phyloP scores from a whole-genome alignment of 2,329 filamentous ascomycete genomes.

The Ceratocystis destructans region DNA sequence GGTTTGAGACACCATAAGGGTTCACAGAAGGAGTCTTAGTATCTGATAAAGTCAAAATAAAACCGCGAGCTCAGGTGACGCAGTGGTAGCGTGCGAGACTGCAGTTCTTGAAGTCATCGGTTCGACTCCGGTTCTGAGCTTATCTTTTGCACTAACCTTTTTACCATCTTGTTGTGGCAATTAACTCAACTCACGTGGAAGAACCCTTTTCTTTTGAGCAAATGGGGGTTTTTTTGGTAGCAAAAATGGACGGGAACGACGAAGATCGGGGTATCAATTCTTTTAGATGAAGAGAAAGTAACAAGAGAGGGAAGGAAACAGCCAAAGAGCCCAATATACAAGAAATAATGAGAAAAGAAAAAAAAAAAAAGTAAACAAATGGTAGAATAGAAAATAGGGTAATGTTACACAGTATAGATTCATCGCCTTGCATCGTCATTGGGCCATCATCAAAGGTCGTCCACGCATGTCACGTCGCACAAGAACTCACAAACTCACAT shows the following conservation, averaged over 20 bases:
- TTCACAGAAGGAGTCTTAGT: not conserved
- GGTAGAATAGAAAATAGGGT: not conserved
- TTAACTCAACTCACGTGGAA: not conserved
- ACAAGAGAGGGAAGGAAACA: not conserved
- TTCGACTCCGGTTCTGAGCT: slow-evolving; percentile 15
- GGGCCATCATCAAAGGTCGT: slow-evolving; percentile 1
- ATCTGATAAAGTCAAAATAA: not conserved
- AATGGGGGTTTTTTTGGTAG: not conserved
- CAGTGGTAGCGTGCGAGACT: slow-evolving; percentile 13
- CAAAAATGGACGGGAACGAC: not conserved
- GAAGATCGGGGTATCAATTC: slow-evolving; percentile 2
- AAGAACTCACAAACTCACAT: not conserved
- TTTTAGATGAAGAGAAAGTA: not conserved
- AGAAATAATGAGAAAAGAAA: not conserved
- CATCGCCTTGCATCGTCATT: not conserved
- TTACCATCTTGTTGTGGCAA: not conserved
- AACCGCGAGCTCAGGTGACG: slow-evolving; percentile 13
- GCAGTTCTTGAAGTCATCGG: slow-evolving; percentile 14
- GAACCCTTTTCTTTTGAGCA: not conserved
- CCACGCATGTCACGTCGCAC: not conserved
- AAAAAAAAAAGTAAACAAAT: not conserved
- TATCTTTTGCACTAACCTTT: not conserved
- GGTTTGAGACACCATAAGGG: not conserved
- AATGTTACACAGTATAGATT: not conserved
- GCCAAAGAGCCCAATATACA: not conserved